Evolutionary conservation across 2,329 filamentous ascomycete genomes (phyloP).

Genomic region (Fusarium sp.): DNA sequence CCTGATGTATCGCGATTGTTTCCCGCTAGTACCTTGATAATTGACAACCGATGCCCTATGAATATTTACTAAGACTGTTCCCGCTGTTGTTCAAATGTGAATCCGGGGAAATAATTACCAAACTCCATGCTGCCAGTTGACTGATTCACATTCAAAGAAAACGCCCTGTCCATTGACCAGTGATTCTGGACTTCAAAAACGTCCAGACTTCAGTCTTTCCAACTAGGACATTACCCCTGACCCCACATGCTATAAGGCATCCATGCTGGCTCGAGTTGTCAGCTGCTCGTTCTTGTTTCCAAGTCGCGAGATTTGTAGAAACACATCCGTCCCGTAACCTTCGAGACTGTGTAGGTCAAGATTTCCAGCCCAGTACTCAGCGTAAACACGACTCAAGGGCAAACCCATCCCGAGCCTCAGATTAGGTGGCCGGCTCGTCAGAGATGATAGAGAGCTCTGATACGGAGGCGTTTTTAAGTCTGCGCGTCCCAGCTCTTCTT

Average conservation of each 20-base stretch:
- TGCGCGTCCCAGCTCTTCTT: conserved; percentile 54
- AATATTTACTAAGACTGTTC: conserved; percentile 5
- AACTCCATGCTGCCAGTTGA: conserved; percentile 44
- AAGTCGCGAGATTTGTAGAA: conserved; percentile 93
- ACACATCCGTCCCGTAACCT: conserved; percentile 95
- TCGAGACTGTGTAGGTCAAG: conserved; percentile 92
- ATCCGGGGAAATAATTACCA: conserved; percentile 10
- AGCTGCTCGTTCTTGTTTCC: conserved; percentile 99
- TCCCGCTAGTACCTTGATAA: conserved; percentile 7
- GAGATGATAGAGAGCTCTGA: conserved; percentile 76
- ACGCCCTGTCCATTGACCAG: conserved; percentile 13
- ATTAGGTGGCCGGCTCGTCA: conserved; percentile 86
- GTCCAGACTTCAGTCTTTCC: conserved; percentile 8
- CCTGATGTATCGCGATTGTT: conserved; percentile 34
- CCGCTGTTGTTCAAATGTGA: conserved; percentile 4
- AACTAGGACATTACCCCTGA: conserved; percentile 14
- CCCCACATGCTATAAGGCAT: conserved; percentile 67
- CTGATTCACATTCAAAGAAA: conserved; percentile 8
- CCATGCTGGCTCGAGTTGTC: conserved; percentile 79
- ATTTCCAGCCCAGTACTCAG: conserved; percentile 97
- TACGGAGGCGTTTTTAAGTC: conserved; percentile 57
- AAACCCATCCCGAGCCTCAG: conserved; percentile 91
- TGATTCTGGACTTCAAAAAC: neutral
- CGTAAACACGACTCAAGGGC: conserved; percentile 92
- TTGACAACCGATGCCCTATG: neutral